phyloP scores from a whole-genome alignment of 1,139 yeast genomes.

The Yamadazyma sp. region DNA sequence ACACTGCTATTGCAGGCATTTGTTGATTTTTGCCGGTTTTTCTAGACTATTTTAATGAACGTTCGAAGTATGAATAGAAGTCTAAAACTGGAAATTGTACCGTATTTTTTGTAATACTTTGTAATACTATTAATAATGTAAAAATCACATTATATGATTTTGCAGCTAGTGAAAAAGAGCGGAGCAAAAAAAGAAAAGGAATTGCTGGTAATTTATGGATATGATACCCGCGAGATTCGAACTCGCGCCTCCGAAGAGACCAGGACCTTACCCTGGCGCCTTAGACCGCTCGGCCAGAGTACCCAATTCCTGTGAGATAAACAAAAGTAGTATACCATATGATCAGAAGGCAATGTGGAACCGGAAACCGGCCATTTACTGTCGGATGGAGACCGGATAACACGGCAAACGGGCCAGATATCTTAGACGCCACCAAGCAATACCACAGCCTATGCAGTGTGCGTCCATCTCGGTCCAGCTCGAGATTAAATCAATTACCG shows the following conservation, averaged over 20 bases:
- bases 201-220: conserved; percentile 35
- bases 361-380: no score
- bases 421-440: no score
- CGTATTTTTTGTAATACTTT: no score
- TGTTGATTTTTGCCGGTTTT: not conserved
- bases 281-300: conserved; percentile 52
- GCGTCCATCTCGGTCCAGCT: no score
- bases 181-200: conserved; percentile 24
- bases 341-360: no score
- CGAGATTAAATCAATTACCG: no score
- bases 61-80: not conserved
- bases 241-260: conserved; percentile 61
- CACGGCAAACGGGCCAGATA: no score
- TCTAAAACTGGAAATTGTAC: no score
- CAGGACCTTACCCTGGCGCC: conserved; percentile 56
- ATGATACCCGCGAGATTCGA: conserved; percentile 57
- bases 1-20: no score
- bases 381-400: no score
- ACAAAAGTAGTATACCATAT: not conserved
- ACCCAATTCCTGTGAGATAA: conserved; percentile 34
- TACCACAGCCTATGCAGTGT: no score
- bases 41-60: not conserved
- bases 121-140: no score
- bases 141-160: not conserved
- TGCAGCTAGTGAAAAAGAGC: not conserved